Conservation (phyloP, 73 alveolate species). For the Stentor coeruleus region DNA sequence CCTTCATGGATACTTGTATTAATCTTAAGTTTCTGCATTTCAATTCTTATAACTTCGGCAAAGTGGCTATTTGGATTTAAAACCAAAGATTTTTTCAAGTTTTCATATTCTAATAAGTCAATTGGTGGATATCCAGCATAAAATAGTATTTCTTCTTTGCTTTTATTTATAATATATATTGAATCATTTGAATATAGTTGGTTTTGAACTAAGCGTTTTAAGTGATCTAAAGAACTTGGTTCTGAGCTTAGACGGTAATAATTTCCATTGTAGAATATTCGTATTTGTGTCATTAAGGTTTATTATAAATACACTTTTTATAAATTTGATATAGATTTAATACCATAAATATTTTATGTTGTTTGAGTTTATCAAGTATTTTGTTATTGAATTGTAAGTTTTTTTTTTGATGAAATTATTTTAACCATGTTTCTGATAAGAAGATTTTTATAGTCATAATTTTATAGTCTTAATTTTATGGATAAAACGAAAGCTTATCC, state of each 20-base stretch:
- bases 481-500: too few species aligned
- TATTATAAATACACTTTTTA: too few species aligned
- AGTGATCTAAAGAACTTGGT: neutral
- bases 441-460: too few species aligned
- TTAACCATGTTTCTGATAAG: too few species aligned
- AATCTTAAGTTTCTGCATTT: too few species aligned
- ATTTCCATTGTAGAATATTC: neutral
- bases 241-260: neutral
- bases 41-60: neutral
- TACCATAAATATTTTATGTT: too few species aligned
- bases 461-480: too few species aligned
- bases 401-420: too few species aligned
- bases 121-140: neutral
- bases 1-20: neutral
- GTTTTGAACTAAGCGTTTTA: neutral
- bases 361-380: too few species aligned
- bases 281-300: neutral
- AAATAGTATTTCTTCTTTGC: neutral
- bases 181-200: neutral
- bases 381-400: too few species aligned
- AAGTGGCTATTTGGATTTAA: neutral
- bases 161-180: too few species aligned
- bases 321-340: too few species aligned
- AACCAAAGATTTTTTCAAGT: neutral
- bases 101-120: neutral